Percentiles rank a stretch among this genome's conserved stretches.
Evolutionary conservation across 352 stramenopile genomes (phyloP).

Genomic region (Pythium sukuiense): DNA sequence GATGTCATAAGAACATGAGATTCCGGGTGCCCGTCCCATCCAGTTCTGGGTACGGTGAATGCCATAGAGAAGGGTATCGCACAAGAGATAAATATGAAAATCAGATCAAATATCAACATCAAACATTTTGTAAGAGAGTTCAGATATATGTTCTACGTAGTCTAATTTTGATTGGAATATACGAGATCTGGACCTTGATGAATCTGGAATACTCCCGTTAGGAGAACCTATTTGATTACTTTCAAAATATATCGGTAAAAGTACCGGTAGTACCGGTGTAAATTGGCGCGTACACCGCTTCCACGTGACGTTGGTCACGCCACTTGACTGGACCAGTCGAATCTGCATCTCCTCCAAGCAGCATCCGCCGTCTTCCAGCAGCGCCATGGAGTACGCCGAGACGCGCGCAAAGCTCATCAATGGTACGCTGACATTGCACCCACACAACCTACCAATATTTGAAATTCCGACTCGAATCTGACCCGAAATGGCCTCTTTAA

Average conservation of each 20-base stretch:
- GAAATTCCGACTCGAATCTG: constrained; percentile 10
- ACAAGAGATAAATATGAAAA: neutral
- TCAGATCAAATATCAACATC: no score
- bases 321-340: neutral
- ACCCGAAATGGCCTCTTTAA: neutral
- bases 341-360: neutral
- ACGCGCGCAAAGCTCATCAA: constrained; percentile 62
- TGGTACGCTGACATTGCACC: constrained; percentile 25
- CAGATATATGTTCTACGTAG: no score
- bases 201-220: no score
- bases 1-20: constrained; percentile 30
- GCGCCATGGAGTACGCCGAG: constrained; percentile 16
- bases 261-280: neutral
- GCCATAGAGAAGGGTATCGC: neutral
- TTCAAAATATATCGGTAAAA: neutral
- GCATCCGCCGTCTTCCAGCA: neutral
- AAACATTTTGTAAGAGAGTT: no score
- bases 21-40: neutral
- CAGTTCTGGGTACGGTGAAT: neutral
- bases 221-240: neutral
- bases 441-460: neutral
- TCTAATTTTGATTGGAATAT: no score
- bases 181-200: no score
- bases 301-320: neutral
- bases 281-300: neutral